Base-by-base conservation (phyloP, 1,284 basidiomycete genomes). In the Rhodotorula sp. region DNA sequence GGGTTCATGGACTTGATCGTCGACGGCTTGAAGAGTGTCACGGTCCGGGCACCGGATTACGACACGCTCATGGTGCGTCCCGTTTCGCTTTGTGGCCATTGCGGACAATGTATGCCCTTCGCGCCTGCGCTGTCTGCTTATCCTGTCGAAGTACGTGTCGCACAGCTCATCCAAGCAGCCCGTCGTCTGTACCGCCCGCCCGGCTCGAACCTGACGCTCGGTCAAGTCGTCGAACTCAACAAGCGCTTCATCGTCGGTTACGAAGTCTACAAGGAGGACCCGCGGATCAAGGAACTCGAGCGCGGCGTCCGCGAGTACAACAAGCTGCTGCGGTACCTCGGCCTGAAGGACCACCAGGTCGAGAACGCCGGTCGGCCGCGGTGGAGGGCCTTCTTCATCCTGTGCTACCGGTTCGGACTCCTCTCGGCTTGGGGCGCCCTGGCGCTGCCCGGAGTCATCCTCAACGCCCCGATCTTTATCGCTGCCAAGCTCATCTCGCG, bases 161-260 rank as follows among this genome's bases (percentile, higher is more conserved):
- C 31, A 26, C 71, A 92, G 91, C 86, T 97, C 71, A 92, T 98
- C 69, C 97, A 99, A 86, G 97, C 97, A 21, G 93, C 91, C 31
- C 88, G 97, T 62, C 86, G 97, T 63, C 84, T 99, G 67, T 99
- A 99, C 83, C 92, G 92, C 77, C 91, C 93, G 5, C 95, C 97
- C 28, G 93, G 94, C 10, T 94, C 97, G 80, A 90, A 97, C 80
- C 84, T 97, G 72, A 97, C 94, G 0, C 83, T 99, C 34, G 92
- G 94, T 60, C 95, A 98, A 83, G 94, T 97, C 18, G 97, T 99
- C 50, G 95, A 99, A 81, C 85, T 99, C 68, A 98, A 97, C 81
- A 90, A 93, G 79, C 90, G 94, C 57, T 90, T 99, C 79, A 87
- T 99, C 77, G 90, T 97, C 80, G 97, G 93, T 5, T 99, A 99